Percentiles rank a stretch among this genome's conserved stretches.
phyloP scores from a whole-genome alignment of 1,139 yeast genomes.

The Taphrina populina region DNA sequence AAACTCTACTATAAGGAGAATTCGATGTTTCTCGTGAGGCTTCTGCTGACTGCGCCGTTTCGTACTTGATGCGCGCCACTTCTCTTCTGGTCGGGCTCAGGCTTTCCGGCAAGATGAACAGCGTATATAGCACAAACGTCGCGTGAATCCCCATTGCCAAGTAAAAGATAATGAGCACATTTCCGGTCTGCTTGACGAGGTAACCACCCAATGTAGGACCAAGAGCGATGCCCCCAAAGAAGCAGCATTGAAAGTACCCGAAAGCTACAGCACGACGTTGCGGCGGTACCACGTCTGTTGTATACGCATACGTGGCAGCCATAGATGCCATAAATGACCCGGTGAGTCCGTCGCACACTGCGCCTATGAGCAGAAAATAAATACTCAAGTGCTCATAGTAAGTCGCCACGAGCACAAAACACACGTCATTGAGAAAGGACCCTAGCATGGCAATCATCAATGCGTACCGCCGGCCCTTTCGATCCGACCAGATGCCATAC shows the following conservation, averaged over 20 bases:
- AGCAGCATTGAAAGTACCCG: constrained; percentile 58
- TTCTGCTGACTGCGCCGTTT: constrained; percentile 4
- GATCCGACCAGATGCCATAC: constrained; percentile 39
- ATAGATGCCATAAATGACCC: constrained; percentile 58
- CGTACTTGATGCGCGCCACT: constrained; percentile 20
- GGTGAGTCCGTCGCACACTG: constrained; percentile 52
- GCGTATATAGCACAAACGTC: constrained; percentile 45
- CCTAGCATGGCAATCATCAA: constrained; percentile 37
- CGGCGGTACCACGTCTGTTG: constrained; percentile 64
- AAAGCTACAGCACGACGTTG: constrained; percentile 56
- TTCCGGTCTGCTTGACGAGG: constrained; percentile 42
- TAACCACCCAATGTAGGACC: constrained; percentile 65
- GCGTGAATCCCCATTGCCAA: constrained; percentile 40
- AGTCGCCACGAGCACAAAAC: constrained; percentile 35
- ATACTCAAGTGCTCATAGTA: constrained; percentile 40
- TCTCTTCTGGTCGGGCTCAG: constrained; percentile 39
- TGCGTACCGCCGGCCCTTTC: constrained; percentile 38
- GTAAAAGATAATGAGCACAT: constrained; percentile 43
- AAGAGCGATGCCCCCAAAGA: constrained; percentile 58
- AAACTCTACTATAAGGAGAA: not conserved
- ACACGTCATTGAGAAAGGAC: constrained; percentile 35
- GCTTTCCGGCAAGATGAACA: constrained; percentile 59
- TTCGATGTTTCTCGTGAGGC: not conserved
- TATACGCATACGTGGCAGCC: constrained; percentile 59
- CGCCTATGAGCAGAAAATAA: constrained; percentile 47